Evolutionary conservation across 345 rosid species (phyloP).

Genomic region (Corymbia maculata): DNA sequence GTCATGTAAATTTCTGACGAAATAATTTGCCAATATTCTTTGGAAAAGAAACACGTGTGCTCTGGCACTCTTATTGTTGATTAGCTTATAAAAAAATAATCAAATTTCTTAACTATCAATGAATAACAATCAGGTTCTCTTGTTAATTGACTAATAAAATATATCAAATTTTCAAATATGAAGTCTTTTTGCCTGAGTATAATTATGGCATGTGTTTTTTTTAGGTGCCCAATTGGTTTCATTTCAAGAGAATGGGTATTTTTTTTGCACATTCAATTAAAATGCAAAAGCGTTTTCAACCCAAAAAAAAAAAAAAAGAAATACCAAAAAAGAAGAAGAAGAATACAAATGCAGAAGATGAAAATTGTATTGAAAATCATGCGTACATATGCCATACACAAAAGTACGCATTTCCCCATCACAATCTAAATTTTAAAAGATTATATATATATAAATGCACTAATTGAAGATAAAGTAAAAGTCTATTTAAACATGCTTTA

Average conservation of each 20-base stretch:
- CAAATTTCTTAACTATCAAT: not conserved
- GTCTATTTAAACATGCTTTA: not conserved
- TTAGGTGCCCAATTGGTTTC: not conserved
- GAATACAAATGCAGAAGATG: too few relatives aligned
- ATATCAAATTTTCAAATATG: not conserved
- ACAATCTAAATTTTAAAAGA: too few relatives aligned
- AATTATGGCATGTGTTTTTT: not conserved
- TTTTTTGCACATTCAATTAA: too few relatives aligned
- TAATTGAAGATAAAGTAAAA: too few relatives aligned
- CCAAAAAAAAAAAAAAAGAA: too few relatives aligned
- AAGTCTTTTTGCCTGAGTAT: not conserved
- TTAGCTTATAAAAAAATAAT: too few relatives aligned
- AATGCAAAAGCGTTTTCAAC: not conserved
- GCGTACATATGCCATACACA: not conserved
- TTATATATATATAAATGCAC: too few relatives aligned
- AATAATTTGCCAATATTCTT: not conserved
- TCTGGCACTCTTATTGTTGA: not conserved
- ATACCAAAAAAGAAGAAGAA: too few relatives aligned
- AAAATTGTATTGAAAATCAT: not conserved
- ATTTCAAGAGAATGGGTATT: not conserved
- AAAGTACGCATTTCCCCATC: too few relatives aligned
- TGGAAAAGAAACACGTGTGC: accelerated
- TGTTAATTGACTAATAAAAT: not conserved
- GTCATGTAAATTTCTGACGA: not conserved
- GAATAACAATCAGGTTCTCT: too few relatives aligned